Conservation (phyloP, 2,329 filamentous ascomycete genomes). For the Tolypocladium cylindrosporum region DNA sequence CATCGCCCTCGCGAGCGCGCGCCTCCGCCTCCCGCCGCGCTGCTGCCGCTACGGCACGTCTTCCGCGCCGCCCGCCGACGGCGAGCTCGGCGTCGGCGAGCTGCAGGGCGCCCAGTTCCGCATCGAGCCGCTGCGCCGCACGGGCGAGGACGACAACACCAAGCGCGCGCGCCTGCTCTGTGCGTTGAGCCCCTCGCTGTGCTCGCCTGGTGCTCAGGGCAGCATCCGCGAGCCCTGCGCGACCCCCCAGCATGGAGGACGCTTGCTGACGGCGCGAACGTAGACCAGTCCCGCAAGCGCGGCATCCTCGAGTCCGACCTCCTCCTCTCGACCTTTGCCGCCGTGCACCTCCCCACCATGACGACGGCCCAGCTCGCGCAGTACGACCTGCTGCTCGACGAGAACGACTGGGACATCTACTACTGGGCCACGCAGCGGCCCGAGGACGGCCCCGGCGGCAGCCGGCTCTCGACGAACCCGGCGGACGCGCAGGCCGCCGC, state of each 20-base stretch:
- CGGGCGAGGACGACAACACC: constrained; percentile 74
- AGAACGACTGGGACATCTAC: constrained; percentile 99
- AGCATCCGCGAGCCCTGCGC: constrained; percentile 1
- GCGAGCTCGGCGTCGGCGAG: constrained; percentile 73
- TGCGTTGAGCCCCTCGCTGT: constrained; percentile 28
- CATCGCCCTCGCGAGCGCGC: neutral
- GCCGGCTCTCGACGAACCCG: constrained; percentile 30
- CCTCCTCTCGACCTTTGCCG: constrained; percentile 89
- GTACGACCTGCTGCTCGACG: constrained; percentile 90
- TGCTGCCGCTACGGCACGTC: neutral
- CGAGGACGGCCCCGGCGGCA: constrained; percentile 27
- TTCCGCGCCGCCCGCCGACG: neutral
- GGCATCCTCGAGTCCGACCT: constrained; percentile 94
- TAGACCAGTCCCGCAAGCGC: constrained; percentile 94
- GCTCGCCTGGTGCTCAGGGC: neutral
- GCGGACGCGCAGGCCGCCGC: constrained; percentile 13
- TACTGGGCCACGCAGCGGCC: constrained; percentile 92
- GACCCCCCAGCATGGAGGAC: neutral
- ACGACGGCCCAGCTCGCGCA: constrained; percentile 60
- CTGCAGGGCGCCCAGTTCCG: constrained; percentile 78
- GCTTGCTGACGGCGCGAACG: neutral
- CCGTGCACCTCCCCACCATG: constrained; percentile 68
- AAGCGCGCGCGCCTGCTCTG: constrained; percentile 76
- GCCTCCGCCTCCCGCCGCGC: neutral
- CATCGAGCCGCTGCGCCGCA: constrained; percentile 78